Evolutionary conservation across 805 yeast species (phyloP), one percentile per base, ranked within the genome.

Genomic region (Candida cerambycidarum): DNA sequence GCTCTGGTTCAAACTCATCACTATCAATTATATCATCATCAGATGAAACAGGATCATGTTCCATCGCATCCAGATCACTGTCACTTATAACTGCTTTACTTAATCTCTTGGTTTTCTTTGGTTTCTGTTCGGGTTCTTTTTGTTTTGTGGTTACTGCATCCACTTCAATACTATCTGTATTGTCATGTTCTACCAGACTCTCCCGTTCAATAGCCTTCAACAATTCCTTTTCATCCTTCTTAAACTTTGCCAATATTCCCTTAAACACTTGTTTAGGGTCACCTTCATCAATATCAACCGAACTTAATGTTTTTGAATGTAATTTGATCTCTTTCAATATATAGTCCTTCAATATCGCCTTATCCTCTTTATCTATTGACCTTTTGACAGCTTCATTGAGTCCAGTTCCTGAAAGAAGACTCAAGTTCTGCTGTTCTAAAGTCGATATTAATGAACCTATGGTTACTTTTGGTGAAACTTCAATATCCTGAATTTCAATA

Each of bases 291-390:
- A 62, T 65, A 51, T 77, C 65, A 61, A 68, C 62, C 3, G 71
- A 57, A 38, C 72, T 56, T 32, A 84, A 57, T 46, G 78, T 55
- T 12, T 73, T 66, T 13, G 80, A 68, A 50, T 81, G 85, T 24
- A 68, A 72, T 8, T 62, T 65, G 34, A 82, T 64, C 51, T 84
- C 88, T 18, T 62, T 58, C 33, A 77, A 77, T 17, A 85, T 75
- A 52, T 78, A 84, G n/a, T 73, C 76, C 32, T 77, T 79, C 39
- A 92, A 65, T 0, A 90, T 80, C 27, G 70, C 66, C 55, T 83
- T 86, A 58, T 90, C 96, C 46, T 89, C 97, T 50, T 86, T 88
- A 33, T 83, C 89, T 3, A 93, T 82, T 57, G 80, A 85, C 43
- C 73, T 75, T 41, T 77, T 75, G 1, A 93, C 77, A 0, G 95